Evolutionary conservation across 2,329 filamentous ascomycete genomes (phyloP).

Genomic region (Arthroderma sp.): DNA sequence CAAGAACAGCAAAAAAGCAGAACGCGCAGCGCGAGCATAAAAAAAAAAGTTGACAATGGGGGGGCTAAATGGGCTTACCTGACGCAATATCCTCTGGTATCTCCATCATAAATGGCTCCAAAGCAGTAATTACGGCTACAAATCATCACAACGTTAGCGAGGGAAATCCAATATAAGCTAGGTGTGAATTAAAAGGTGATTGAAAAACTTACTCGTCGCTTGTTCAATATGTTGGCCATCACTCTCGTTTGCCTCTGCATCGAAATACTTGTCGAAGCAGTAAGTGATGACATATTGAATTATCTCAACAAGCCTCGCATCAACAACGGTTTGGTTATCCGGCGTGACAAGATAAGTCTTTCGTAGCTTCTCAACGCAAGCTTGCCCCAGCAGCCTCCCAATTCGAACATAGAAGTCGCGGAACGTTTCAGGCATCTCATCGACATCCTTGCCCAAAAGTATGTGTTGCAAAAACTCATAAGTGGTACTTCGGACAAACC

Average conservation of each 20-base stretch:
- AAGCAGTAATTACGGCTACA: slow-evolving; percentile 19
- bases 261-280: slow-evolving; percentile 27
- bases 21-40: background rate
- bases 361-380: slow-evolving; percentile 23
- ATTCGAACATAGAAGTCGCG: slow-evolving; percentile 17
- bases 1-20: slow-evolving; percentile 8
- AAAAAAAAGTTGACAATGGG: background rate
- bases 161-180: background rate
- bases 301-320: slow-evolving; percentile 23
- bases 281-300: slow-evolving; percentile 25
- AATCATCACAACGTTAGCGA: background rate
- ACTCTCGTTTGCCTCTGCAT: slow-evolving; percentile 19
- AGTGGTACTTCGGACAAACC: slow-evolving; percentile 32
- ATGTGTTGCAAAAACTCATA: slow-evolving; percentile 30
- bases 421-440: slow-evolving; percentile 17
- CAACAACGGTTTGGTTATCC: slow-evolving; percentile 15
- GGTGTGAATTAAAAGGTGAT: background rate
- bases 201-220: slow-evolving; percentile 21
- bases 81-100: slow-evolving; percentile 27
- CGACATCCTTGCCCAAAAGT: slow-evolving; percentile 27
- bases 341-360: slow-evolving; percentile 18
- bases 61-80: slow-evolving; percentile 17
- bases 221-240: slow-evolving; percentile 22
- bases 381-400: slow-evolving; percentile 20
- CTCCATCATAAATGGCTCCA: slow-evolving; percentile 25